Evolutionary conservation across 176 grass and related monocot species (phyloP), one percentile per base, ranked within the genome.

Genomic region (Phoenix dactylifera): DNA sequence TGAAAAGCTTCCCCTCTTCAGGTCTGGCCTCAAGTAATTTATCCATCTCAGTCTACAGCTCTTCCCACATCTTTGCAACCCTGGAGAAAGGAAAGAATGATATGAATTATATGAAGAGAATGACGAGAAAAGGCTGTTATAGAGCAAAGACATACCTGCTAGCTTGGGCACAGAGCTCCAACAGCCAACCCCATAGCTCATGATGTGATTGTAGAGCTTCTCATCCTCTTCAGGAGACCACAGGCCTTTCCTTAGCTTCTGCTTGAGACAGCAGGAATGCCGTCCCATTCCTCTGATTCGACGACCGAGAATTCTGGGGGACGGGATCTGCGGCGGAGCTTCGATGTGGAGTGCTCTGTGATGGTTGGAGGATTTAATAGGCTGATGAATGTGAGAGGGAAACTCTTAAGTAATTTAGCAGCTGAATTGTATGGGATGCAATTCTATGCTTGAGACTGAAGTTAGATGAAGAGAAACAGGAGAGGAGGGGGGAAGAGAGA

Each of bases 131-230:
- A 10, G 35, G 7, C 35, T 39, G 35, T 2, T 12, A 12, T 2
- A 2, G 35, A 44, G 35, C 7, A 44, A 44, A 44, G 12, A 12
- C 7, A 44, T 85, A 74, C 87, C 87, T 24, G 88, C 83, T 26
- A 92, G 83, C 72, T 84, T 92, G 39, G 88, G 88, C 26, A 92
- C 88, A 19, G 88, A 80, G 76, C 88, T 92, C 88, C 88, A 92
- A 78, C 88, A 92, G 9, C 88, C 88, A 49, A 92, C 88, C 19
- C 88, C 88, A 60, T 77, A 87, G 24, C 66, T 81, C 73, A 87
- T 84, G 88, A 92, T 87, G 80, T 92, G 88, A 25, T 84, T 92
- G 88, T 87, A 92, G 59, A 92, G 77, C 88, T 84, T 92, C 73
- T 92, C 88, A 75, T 92, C 88, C 50, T 92, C 88, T 74, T 92